Percentiles rank a stretch among this genome's conserved stretches.
Conservation (phyloP, 2,329 filamentous ascomycete genomes). For the Stemphylium beticola region DNA sequence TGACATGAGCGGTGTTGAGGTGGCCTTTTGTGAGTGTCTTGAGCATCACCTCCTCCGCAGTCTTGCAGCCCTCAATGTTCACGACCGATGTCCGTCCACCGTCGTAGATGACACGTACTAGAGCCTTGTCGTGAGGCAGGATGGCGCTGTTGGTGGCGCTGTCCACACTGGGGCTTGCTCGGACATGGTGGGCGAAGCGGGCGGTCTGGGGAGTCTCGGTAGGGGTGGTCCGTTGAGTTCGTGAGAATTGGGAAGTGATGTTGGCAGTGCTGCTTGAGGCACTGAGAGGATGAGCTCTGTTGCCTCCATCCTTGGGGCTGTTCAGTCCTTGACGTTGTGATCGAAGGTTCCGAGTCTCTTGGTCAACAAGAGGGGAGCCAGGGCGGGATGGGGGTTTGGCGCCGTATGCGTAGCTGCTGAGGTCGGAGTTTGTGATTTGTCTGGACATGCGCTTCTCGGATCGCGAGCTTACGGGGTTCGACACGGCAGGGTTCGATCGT, state of each 20-base stretch:
- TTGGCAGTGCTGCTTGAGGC: conserved; percentile 58
- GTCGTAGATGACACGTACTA: conserved; percentile 92
- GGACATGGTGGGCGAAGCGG: conserved; percentile 71
- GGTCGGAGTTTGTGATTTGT: conserved; percentile 52
- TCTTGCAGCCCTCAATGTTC: conserved; percentile 89
- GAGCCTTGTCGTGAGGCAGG: conserved; percentile 82
- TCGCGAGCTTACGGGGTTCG: conserved; percentile 43
- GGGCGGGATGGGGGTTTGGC: conserved; percentile 69
- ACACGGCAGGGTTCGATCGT: conserved; percentile 52
- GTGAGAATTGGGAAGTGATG: conserved; percentile 54
- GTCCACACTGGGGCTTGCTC: conserved; percentile 84
- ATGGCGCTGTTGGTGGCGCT: conserved; percentile 77
- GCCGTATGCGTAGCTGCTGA: conserved; percentile 53
- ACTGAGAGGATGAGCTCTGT: conserved; percentile 61
- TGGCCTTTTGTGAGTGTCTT: conserved; percentile 87
- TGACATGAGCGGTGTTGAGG: conserved; percentile 86
- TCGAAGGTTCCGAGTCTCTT: conserved; percentile 58
- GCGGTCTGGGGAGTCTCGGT: conserved; percentile 68
- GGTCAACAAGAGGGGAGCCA: conserved; percentile 71
- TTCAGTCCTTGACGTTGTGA: conserved; percentile 65
- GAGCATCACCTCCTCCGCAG: conserved; percentile 89
- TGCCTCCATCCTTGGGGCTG: conserved; percentile 60
- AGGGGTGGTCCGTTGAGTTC: conserved; percentile 57
- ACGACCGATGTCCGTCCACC: conserved; percentile 91
- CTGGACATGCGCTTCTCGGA: conserved; percentile 57